phyloP scores from a whole-genome alignment of 2,329 filamentous ascomycete genomes.

The Apiospora sp. region DNA sequence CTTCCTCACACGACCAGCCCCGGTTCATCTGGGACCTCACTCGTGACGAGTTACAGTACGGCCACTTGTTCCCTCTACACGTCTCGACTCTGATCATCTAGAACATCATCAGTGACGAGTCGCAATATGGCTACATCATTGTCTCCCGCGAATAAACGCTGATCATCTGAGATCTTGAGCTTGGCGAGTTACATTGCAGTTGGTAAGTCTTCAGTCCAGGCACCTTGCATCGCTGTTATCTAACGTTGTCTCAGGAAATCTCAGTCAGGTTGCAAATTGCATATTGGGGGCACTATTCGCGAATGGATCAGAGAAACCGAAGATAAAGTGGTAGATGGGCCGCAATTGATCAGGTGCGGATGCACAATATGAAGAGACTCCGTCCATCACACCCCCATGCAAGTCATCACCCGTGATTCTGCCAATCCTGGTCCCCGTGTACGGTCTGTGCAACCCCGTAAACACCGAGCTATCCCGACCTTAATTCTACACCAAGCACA shows the following conservation, averaged over 20 bases:
- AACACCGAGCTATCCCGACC: neutral
- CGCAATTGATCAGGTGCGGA: neutral
- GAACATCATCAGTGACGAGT: conserved; percentile 99
- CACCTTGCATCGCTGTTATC: neutral
- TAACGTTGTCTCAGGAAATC: neutral
- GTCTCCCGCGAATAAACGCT: conserved; percentile 69
- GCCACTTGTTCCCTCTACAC: conserved; percentile 67
- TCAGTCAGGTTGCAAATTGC: neutral
- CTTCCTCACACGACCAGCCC: conserved; percentile 60
- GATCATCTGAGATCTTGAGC: conserved; percentile 99
- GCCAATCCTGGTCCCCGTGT: neutral
- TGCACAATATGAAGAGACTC: neutral
- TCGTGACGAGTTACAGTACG: conserved; percentile 97
- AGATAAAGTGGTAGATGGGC: neutral
- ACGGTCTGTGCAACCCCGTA: neutral
- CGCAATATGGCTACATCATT: conserved; percentile 66
- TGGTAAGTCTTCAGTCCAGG: neutral
- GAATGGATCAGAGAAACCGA: neutral
- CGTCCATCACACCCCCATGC: neutral
- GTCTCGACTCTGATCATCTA: conserved; percentile 94
- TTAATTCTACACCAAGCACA: neutral
- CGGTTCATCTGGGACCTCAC: conserved; percentile 99
- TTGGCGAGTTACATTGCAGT: neutral
- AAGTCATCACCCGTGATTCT: neutral
- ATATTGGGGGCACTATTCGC: neutral